phyloP scores from a whole-genome alignment of 768 basidiomycete species.

The Mycena leptocephala region DNA sequence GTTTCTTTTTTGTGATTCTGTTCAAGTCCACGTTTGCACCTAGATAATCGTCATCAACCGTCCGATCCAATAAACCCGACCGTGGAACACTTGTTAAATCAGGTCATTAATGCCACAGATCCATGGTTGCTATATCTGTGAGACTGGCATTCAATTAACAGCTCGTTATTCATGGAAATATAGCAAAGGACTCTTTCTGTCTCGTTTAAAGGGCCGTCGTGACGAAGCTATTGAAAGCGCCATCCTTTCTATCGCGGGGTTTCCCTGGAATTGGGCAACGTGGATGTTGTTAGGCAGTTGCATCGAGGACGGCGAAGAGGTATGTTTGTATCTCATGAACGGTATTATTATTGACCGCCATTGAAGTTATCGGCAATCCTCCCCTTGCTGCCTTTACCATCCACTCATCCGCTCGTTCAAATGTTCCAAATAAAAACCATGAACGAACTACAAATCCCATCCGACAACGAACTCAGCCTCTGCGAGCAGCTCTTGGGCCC shows the following conservation, averaged over 20 bases:
- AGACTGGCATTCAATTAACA: conserved; percentile 42
- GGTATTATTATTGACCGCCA: conserved; percentile 32
- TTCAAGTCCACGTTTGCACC: conserved; percentile 15
- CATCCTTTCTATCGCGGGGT: conserved; percentile 81
- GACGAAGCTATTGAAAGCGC: conserved; percentile 90
- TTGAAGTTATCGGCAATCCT: conserved; percentile 64
- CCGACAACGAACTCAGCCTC: conserved; percentile 86
- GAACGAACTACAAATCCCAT: conserved; percentile 91
- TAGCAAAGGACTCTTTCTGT: conserved; percentile 90
- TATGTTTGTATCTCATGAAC: conserved; percentile 48
- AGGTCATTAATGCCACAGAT: conserved; percentile 74
- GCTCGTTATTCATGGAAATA: conserved; percentile 25
- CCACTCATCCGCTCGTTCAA: conserved; percentile 67
- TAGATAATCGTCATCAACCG: conserved; percentile 82
- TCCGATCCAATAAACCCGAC: conserved; percentile 75
- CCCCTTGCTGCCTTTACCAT: conserved; percentile 63
- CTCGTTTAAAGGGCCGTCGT: conserved; percentile 77
- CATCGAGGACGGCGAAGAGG: conserved; percentile 90
- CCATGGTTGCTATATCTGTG: conserved; percentile 92
- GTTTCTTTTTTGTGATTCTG: neutral
- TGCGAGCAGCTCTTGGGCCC: conserved; percentile 84
- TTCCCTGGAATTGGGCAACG: conserved; percentile 96
- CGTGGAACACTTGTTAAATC: conserved; percentile 71
- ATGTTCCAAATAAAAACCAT: conserved; percentile 91
- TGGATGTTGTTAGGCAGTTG: conserved; percentile 90